These are phyloP conservation scores for Salix caprea DNA, from an alignment of 345 rosid species.

Conservation along the genomic window DNA sequence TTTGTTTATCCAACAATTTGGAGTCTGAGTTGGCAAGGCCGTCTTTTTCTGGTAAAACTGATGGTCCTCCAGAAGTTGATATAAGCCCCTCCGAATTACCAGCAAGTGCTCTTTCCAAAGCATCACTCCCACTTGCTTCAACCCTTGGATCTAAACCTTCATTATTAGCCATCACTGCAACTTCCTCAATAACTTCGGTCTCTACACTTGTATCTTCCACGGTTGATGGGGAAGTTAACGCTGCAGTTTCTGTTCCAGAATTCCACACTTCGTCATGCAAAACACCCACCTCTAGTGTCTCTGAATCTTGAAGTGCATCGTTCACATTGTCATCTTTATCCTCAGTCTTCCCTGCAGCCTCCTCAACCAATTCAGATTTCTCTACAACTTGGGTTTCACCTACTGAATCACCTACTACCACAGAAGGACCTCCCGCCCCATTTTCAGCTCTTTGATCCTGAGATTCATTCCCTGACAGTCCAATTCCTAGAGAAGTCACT, in stretches of 20 bases:
- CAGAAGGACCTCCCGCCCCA: conserved; percentile 12
- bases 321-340: conserved; percentile 11
- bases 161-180: neutral
- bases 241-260: conserved; percentile 4
- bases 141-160: conserved; percentile 11
- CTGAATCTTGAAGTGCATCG: conserved; percentile 11
- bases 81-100: neutral
- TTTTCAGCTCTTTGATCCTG: conserved; percentile 16
- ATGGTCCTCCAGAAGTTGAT: conserved; percentile 11
- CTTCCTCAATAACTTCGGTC: conserved; percentile 5
- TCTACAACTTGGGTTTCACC: conserved; percentile 10
- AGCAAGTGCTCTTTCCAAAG: neutral
- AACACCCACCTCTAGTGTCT: conserved; percentile 6
- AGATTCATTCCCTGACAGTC: conserved; percentile 2
- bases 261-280: conserved; percentile 1
- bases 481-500: conserved; percentile 1
- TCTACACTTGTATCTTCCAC: conserved; percentile 9
- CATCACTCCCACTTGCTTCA: conserved; percentile 2
- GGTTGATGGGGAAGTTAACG: conserved; percentile 7
- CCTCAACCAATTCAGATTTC: conserved; percentile 6
- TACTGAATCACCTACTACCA: neutral
- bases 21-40: conserved; percentile 8
- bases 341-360: neutral
- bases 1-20: conserved; percentile 19
- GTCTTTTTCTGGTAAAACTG: conserved; percentile 16